Evolutionary conservation across 768 basidiomycete species (phyloP), one percentile per base, ranked within the genome.

Genomic region (Hygrocybe coccinea): DNA sequence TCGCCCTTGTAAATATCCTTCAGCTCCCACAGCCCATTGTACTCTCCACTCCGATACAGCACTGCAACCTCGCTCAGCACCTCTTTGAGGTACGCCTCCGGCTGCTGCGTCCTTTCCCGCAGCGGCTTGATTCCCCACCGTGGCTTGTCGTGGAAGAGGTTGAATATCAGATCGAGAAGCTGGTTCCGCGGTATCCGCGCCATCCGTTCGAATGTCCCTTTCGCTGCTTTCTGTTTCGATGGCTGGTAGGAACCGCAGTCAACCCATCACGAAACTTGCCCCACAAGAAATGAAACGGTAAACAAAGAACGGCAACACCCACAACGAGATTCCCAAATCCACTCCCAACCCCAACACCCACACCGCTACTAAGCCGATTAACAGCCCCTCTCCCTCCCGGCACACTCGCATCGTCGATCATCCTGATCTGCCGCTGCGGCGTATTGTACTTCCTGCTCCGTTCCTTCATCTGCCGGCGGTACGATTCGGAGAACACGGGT

Each of bases 111-210:
- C 59, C 80, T 82, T 64, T 91, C 87, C 41, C 89, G 82, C 52
- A 93, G 73, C 1, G 80, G 73, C 60, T 85, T 86, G 67, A 93
- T 84, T 56, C 82, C 76, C 93, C 93, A 97, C 50, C 83, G 84
- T n/a, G 85, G 80, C 43, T 79, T 79, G 57, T 91, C 84, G 56
- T 82, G 79, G 76, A 95, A 97, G 5, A 85, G 75, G 2, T 71
- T 62, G 71, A 95, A 95, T 39, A 97, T 77, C 53, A 86, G 73
- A 68, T 97, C 91, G 68, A 92, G 77, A 7, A 97, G 80, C 65
- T 95, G 88, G 71, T 92, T 88, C 53, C 87, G 79, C 5, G 91
- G 91, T 72, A 97, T 85, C 67, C 94, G 89, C n/a, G 89, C 86
- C 82, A 90, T 88, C 61, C 89, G 87, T 70, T 94, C 91, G 72